Evolutionary conservation across 2,329 filamentous ascomycete genomes (phyloP).

Genomic region (Pseudocercospora crystallina): DNA sequence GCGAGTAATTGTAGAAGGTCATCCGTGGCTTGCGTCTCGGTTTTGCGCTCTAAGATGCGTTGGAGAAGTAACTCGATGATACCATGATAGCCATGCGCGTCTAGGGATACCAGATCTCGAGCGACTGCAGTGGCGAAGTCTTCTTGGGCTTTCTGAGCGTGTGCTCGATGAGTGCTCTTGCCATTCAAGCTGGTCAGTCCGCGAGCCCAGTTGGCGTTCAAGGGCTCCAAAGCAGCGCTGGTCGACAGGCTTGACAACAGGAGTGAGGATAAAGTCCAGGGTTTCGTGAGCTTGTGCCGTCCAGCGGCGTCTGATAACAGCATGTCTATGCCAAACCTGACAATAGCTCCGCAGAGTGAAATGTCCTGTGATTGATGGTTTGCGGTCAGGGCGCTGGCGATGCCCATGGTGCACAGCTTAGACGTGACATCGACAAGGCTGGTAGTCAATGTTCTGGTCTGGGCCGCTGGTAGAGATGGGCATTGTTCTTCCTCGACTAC

Average conservation of each 20-base stretch:
- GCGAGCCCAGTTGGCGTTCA: not conserved
- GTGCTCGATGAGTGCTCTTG: not conserved
- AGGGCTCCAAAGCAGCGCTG: not conserved
- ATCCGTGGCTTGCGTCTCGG: not conserved
- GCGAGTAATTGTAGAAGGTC: not conserved
- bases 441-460: not conserved
- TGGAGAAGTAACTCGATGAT: not conserved
- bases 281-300: not conserved
- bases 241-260: not conserved
- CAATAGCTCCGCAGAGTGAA: not conserved
- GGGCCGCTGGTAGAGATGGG: no score
- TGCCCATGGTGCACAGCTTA: not conserved
- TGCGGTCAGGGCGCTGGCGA: not conserved
- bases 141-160: not conserved
- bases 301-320: not conserved
- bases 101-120: not conserved
- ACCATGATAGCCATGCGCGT: not conserved
- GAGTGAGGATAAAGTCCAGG: not conserved
- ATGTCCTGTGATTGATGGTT: not conserved
- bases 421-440: constrained; percentile 4
- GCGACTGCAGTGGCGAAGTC: constrained; percentile 1
- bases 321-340: not conserved
- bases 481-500: no score
- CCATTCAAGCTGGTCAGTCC: not conserved
- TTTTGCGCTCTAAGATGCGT: not conserved